Evolutionary conservation across 331 rosid species (phyloP).

Genomic region (Malus hybrid): DNA sequence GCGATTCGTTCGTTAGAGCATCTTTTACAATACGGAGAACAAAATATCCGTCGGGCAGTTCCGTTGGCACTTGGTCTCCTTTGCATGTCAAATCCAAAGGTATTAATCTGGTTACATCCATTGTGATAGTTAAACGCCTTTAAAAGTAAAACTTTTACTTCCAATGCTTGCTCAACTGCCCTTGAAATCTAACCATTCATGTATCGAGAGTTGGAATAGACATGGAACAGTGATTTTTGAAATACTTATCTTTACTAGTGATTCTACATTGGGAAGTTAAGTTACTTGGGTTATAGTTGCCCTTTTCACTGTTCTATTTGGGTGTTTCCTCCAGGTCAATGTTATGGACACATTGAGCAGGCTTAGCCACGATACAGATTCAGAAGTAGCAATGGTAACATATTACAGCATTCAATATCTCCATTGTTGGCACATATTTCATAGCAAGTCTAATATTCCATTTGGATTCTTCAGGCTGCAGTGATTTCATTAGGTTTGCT

Average conservation of each 20-base stretch:
- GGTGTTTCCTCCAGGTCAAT: constrained; percentile 57
- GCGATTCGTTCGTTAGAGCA: constrained; percentile 96
- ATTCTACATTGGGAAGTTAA: neutral
- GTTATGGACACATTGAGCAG: constrained; percentile 98
- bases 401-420: neutral
- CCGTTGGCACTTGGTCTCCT: constrained; percentile 95
- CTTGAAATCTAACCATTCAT: neutral
- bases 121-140: neutral
- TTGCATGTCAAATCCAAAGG: constrained; percentile 98
- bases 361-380: constrained; percentile 94
- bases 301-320: neutral
- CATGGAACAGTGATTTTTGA: neutral
- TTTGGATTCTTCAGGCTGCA: constrained; percentile 63
- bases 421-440: neutral
- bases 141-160: neutral
- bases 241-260: neutral
- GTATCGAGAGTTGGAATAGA: neutral
- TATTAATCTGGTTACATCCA: constrained; percentile 12
- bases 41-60: constrained; percentile 90
- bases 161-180: neutral
- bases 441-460: constrained; percentile 7
- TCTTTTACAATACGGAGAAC: constrained; percentile 98
- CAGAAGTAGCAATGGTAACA: constrained; percentile 89
- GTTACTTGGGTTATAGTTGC: neutral
- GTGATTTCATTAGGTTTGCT: constrained; percentile 89